Base-by-base conservation (phyloP, 73 alveolate genomes). In the Paramecium primaurelia region DNA sequence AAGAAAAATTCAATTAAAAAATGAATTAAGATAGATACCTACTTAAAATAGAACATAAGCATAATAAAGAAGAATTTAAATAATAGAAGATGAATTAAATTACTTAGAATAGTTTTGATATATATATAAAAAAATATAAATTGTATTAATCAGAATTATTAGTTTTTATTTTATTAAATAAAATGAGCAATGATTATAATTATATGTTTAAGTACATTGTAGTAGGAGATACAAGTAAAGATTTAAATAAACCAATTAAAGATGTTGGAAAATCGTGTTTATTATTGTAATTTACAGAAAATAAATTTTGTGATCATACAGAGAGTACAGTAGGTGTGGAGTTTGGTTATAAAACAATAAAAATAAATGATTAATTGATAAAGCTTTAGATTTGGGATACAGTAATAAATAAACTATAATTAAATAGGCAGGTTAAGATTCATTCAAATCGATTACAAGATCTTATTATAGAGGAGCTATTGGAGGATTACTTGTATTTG, bases 251-350 rank as follows among this genome's bases (percentile, higher is more conserved):
- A 4, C 30, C 44, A 68, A 32, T 51, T 10, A 87, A 60, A 38
- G 93, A 68, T 73, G 97, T 94, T 25, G 97, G 97, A 16, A 94
- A 94, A 58, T 86, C 95, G 7, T 86, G 96, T 44, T 34, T 94
- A 11, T 42, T 93, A n/a, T 86, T 94, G n/a, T 92, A 94, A 75
- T 94, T 94, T 37, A 94, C 95, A 45, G 97, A 94, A 44, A 87
- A 93, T 10, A 92, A 92, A 68, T 94, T 94, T 71, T 42, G 88
- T 30, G 95, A 80, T 28, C 88, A 86, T 34, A 91, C 91, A n/a
- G 97, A 94, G 47, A 51, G 89, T 37, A 94, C 97, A 36, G 93
- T 94, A 9, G 97, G 97, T 3, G 97, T 94, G 22, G 97, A 94
- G 40, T 94, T 92, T 58, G 97, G 97, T 3, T 77, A 93, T 40